Evolutionary conservation across 495 filamentous ascomycete species (phyloP).

Genomic region (Aspergillus wentii): DNA sequence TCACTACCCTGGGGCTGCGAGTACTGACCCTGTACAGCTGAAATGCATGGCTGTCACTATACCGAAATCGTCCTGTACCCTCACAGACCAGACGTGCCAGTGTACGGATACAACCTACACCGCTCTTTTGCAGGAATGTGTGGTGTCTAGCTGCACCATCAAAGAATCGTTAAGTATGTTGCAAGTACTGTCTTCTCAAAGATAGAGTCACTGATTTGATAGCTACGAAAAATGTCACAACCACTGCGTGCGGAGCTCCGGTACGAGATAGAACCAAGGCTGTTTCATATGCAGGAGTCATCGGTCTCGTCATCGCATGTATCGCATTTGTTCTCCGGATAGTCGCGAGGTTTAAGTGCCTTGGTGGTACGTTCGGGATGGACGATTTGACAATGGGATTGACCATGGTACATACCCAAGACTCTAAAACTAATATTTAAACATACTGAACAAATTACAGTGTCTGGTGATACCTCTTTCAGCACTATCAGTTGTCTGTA

Average conservation of each 20-base stretch:
- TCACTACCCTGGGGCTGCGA: background rate
- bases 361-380: constrained; percentile 20
- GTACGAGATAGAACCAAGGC: constrained; percentile 18
- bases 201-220: no score
- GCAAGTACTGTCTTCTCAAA: no score
- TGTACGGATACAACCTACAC: constrained; percentile 18
- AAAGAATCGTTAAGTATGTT: constrained; percentile 20
- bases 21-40: constrained; percentile 14
- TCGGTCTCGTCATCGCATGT: constrained; percentile 18
- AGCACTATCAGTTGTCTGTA: constrained; percentile 22
- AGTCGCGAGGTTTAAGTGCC: constrained; percentile 18
- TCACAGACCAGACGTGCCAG: constrained; percentile 20
- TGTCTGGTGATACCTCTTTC: constrained; percentile 16
- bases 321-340: constrained; percentile 24
- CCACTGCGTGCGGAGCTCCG: constrained; percentile 20
- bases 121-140: constrained; percentile 13
- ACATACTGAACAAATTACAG: constrained; percentile 6
- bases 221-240: constrained; percentile 32
- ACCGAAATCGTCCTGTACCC: constrained; percentile 15
- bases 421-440: background rate
- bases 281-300: constrained; percentile 20
- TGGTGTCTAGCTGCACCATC: constrained; percentile 17
- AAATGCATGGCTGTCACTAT: constrained; percentile 18
- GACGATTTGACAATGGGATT: constrained; percentile 28
- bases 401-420: constrained; percentile 16